Conservation (phyloP, 2,329 filamentous ascomycete genomes). For the Colletotrichum sp. region DNA sequence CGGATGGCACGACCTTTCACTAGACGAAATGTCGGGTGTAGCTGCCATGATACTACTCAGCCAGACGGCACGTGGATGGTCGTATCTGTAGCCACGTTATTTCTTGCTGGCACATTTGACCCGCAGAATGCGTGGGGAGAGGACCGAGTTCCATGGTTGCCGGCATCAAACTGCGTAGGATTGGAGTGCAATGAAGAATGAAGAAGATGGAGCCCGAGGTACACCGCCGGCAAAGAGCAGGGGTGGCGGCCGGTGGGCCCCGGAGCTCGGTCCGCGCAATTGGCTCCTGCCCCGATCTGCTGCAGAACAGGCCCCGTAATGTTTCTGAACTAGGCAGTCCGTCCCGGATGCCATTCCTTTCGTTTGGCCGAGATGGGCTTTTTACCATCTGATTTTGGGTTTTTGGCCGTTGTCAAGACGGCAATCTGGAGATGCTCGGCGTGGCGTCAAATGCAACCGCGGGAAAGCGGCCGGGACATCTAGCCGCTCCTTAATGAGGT, state of each 20-base stretch:
- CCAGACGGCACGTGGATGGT: not conserved
- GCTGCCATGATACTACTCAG: not conserved
- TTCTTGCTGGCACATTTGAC: not conserved
- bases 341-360: not conserved
- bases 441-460: not conserved
- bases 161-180: not conserved
- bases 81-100: not conserved
- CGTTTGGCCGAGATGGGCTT: not conserved
- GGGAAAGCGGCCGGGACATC: not conserved
- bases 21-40: not conserved
- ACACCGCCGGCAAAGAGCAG: constrained; percentile 13
- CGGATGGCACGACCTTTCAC: not conserved
- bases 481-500: not conserved
- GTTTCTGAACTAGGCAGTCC: not conserved
- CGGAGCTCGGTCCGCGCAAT: constrained; percentile 2
- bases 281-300: constrained; percentile 1
- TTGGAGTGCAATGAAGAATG: not conserved
- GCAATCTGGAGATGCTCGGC: not conserved
- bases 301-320: not conserved
- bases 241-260: constrained; percentile 4
- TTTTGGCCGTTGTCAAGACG: not conserved
- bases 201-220: not conserved
- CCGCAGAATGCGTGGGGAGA: not conserved
- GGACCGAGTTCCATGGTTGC: not conserved
- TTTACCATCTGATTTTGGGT: not conserved